Conservation (phyloP, 345 rosid species). For the Theobroma cacao region DNA sequence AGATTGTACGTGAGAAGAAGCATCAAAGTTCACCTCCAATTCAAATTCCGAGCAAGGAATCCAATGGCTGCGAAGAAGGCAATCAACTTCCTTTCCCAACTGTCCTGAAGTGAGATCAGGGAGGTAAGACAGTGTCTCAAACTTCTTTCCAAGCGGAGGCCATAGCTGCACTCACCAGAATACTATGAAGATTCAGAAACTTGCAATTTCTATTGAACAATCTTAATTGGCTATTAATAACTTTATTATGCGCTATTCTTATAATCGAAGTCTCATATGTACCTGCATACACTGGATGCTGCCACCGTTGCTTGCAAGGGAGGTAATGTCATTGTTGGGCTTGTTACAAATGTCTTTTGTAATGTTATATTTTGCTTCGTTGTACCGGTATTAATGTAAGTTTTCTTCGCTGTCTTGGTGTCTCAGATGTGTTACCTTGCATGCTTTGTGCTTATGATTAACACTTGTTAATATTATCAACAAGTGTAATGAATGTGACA, state of each 20-base stretch:
- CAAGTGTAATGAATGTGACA: no score
- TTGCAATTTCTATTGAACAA: not conserved
- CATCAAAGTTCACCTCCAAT: slow-evolving; percentile 22
- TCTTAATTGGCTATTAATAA: no score
- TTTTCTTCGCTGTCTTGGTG: no score
- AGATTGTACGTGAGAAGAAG: not conserved
- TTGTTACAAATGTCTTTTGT: no score
- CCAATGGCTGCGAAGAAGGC: not conserved
- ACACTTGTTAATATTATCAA: no score
- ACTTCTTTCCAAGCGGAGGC: slow-evolving; percentile 26
- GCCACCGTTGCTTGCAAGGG: slow-evolving; percentile 39
- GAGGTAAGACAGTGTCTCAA: slow-evolving; percentile 34
- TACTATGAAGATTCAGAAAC: not conserved
- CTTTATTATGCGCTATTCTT: not conserved
- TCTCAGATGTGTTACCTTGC: no score
- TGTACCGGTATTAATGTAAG: no score
- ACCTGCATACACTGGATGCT: slow-evolving; percentile 9
- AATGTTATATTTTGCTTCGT: no score
- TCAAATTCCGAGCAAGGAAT: slow-evolving; percentile 48
- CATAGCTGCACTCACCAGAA: slow-evolving; percentile 18
- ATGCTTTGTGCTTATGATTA: no score
- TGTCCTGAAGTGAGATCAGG: slow-evolving; percentile 28
- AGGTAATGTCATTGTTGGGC: slow-evolving; percentile 34
- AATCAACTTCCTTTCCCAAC: slow-evolving; percentile 40
- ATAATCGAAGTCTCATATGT: no score